phyloP scores from a whole-genome alignment of 2,329 filamentous ascomycete genomes.

The Ascochyta viciae-villosae region DNA sequence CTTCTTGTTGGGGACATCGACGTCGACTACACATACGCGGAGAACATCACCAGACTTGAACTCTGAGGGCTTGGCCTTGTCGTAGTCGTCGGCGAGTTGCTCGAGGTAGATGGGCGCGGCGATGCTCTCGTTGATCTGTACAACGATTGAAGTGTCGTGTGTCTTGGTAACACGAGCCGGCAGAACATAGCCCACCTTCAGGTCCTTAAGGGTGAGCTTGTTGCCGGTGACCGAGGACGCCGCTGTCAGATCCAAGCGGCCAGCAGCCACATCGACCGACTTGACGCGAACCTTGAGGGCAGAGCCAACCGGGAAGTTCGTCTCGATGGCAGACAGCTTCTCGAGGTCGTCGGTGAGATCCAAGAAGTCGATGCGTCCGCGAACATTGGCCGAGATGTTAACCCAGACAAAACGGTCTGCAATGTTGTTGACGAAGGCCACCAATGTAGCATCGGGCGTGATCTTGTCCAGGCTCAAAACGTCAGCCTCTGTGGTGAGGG shows the following conservation, averaged over 20 bases:
- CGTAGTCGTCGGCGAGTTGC: conserved; percentile 87
- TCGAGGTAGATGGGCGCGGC: conserved; percentile 82
- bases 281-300: conserved; percentile 83
- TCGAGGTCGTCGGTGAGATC: conserved; percentile 89
- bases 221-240: conserved; percentile 65
- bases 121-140: conserved; percentile 82
- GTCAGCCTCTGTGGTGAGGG: conserved; percentile 62
- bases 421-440: conserved; percentile 92
- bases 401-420: conserved; percentile 84
- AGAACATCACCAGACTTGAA: conserved; percentile 86
- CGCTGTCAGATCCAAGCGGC: conserved; percentile 83
- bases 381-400: conserved; percentile 85
- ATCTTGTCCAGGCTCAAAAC: conserved; percentile 76
- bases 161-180: conserved; percentile 85
- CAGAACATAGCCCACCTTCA: conserved; percentile 81
- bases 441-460: conserved; percentile 71
- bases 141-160: conserved; percentile 80
- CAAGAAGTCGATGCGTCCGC: conserved; percentile 80
- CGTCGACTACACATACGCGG: conserved; percentile 80
- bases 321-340: conserved; percentile 74
- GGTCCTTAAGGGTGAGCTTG: conserved; percentile 70
- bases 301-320: conserved; percentile 88
- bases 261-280: conserved; percentile 73
- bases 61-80: conserved; percentile 75
- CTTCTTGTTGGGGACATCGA: conserved; percentile 85